Base-by-base conservation (phyloP, 176 grass and related monocot species). In the Hordeum marinum region DNA sequence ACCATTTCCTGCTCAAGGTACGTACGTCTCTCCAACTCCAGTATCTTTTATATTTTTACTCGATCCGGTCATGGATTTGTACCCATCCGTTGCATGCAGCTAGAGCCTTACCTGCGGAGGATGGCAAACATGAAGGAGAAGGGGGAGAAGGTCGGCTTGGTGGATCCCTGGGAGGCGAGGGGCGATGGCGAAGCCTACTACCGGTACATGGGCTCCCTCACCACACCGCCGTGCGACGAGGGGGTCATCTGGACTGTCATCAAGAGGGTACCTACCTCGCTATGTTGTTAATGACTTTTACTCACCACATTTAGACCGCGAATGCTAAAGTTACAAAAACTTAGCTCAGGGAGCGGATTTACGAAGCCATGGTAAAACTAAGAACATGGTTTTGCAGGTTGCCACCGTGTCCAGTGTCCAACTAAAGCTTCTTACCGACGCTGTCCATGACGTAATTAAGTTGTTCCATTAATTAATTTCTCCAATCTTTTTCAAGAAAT, bases 201-300 rank as follows among this genome's bases (percentile, higher is more conserved):
- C 84, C 90, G 95, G 63, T 98, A 94, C 79, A 40, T 91, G 57
- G 95, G 95, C 4, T 98, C 95, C 0, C 92, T 98, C 52, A 98
- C 90, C 63, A 82, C 79, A 32, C 95, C 95, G 20, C 76, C 89
- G 21, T 94, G 95, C 85, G 87, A 57, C 9, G 90, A 98, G 60
- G 95, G 95, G 31, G 92, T 98, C 36, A 58, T 91, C 63, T 98
- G 92, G 92, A 94, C 90, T 8, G 64, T 98, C 46, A 43, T 85
- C 74, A 86, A 77, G 25, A 90, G 74, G 89, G 61, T 31, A 63
- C 3, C 61, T 63, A 63, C 4, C 3, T 13, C 23, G 60, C 60
- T 48, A 5, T 25, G 6, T 20, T 63, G 25, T 15, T 15, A 34
- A 63, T 29, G 12, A 14, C 5, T 63, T 63, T 27, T 63, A 27